Percentiles rank a stretch among this genome's conserved stretches.
Conservation (phyloP, 495 filamentous ascomycete species). For the Mycothermus thermophilus region DNA sequence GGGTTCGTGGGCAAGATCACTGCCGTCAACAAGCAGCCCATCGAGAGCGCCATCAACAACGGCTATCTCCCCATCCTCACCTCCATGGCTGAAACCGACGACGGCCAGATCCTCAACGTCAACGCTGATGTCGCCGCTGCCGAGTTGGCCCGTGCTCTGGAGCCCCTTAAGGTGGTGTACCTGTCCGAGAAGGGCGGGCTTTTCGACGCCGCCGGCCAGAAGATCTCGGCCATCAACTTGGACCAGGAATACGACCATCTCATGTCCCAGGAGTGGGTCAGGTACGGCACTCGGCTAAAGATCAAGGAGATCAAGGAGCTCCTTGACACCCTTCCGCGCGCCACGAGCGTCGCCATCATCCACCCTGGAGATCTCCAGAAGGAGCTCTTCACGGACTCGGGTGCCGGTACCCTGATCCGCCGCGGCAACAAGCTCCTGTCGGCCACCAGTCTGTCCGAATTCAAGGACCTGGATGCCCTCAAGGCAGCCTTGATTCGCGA, state of each 20-base stretch:
- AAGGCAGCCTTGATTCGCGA: conserved; percentile 78
- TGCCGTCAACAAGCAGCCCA: conserved; percentile 77
- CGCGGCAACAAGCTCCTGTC: conserved; percentile 82
- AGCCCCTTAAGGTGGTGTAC: conserved; percentile 96
- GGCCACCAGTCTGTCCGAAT: conserved; percentile 58
- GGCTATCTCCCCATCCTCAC: conserved; percentile 90
- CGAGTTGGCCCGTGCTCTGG: conserved; percentile 74
- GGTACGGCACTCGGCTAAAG: conserved; percentile 90
- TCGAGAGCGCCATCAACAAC: conserved; percentile 82
- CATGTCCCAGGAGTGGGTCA: conserved; percentile 93
- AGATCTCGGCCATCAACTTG: conserved; percentile 94
- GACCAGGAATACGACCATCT: conserved; percentile 94
- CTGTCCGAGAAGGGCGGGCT: conserved; percentile 94
- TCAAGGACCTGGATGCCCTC: conserved; percentile 60
- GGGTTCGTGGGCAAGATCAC: conserved; percentile 92
- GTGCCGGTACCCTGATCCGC: conserved; percentile 88
- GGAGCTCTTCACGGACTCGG: conserved; percentile 91
- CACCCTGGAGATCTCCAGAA: conserved; percentile 90
- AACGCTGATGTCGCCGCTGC: conserved; percentile 96
- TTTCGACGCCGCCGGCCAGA: conserved; percentile 87
- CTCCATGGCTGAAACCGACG: conserved; percentile 88
- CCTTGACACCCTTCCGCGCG: conserved; percentile 69
- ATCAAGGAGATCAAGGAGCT: conserved; percentile 98
- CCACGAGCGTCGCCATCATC: conserved; percentile 94
- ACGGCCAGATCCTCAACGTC: conserved; percentile 93